Conservation (phyloP, 345 rosid genomes). For the Linum trigynum region DNA sequence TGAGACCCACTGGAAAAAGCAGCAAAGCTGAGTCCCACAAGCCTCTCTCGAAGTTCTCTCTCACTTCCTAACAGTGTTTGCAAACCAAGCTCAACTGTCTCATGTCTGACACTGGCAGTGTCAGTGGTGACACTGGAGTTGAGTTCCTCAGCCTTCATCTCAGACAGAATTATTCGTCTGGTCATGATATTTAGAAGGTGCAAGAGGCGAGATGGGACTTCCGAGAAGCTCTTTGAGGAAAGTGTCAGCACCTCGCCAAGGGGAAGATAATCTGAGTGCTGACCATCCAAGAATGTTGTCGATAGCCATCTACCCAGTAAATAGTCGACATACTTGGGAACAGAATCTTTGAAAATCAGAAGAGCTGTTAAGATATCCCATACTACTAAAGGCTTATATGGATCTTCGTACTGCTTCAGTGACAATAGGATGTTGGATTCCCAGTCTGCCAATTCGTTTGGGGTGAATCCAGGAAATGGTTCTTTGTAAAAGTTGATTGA, state of each 20-base stretch:
- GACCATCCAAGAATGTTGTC: constrained; percentile 30
- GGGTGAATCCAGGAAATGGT: constrained; percentile 37
- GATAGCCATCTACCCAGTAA: constrained; percentile 64
- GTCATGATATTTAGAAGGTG: constrained; percentile 66
- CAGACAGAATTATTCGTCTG: constrained; percentile 53
- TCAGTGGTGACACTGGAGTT: constrained; percentile 30
- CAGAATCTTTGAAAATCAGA: constrained; percentile 50
- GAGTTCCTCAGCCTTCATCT: constrained; percentile 46
- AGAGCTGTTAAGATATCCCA: constrained; percentile 79
- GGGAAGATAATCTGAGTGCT: constrained; percentile 21
- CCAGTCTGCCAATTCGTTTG: constrained; percentile 52
- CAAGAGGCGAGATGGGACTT: constrained; percentile 51
- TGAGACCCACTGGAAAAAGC: constrained; percentile 29
- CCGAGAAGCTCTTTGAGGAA: constrained; percentile 32
- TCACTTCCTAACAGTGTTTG: constrained; percentile 55
- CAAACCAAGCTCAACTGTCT: constrained; percentile 42
- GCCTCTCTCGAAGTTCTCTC: constrained; percentile 69
- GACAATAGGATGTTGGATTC: constrained; percentile 61
- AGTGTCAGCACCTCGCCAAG: constrained; percentile 33
- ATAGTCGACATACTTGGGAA: constrained; percentile 49
- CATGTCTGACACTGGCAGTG: constrained; percentile 18
- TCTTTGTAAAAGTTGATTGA: constrained; percentile 15
- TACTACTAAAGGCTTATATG: constrained; percentile 48
- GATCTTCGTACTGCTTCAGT: constrained; percentile 42
- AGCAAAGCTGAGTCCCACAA: constrained; percentile 50